Evolutionary conservation across 805 yeast species (phyloP).

Genomic region (Suhomyces sp.): DNA sequence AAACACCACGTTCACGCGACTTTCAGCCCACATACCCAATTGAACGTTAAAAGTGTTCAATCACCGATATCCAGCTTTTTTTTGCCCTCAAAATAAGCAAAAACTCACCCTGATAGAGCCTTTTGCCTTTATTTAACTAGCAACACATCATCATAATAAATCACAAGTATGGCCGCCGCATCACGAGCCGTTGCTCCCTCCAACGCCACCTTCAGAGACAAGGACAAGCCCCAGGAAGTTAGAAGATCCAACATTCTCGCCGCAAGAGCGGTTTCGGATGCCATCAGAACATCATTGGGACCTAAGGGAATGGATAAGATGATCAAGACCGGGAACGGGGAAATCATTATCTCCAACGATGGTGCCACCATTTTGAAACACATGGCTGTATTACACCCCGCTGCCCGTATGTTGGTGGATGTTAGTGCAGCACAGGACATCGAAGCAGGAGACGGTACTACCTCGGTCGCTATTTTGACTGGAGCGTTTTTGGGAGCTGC

Average conservation of each 20-base stretch:
- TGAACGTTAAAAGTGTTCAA: no score
- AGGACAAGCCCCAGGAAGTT: constrained; percentile 93
- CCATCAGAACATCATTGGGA: constrained; percentile 91
- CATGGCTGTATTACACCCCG: constrained; percentile 98
- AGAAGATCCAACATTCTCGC: constrained; percentile 86
- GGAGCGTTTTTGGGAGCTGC: constrained; percentile 96
- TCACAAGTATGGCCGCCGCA: constrained; percentile 3
- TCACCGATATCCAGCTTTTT: no score
- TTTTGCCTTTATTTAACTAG: no score
- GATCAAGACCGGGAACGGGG: constrained; percentile 92
- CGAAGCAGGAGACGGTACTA: constrained; percentile 99
- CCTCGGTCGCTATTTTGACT: constrained; percentile 92
- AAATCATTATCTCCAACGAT: constrained; percentile 93
- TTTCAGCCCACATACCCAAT: no score
- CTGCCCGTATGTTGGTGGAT: constrained; percentile 95
- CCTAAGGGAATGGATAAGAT: constrained; percentile 99
- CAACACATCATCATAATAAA: no score
- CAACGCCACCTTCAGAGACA: constrained; percentile 87
- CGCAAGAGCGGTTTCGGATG: constrained; percentile 93
- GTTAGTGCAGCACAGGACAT: constrained; percentile 97
- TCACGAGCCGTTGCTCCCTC: constrained; percentile 45
- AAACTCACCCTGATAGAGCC: no score
- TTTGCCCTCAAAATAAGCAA: no score
- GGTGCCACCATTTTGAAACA: constrained; percentile 96
- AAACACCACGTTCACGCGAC: constrained; percentile 3